Evolutionary conservation across 1,284 basidiomycete species (phyloP).

Genomic region (Ceratobasidium sp.): DNA sequence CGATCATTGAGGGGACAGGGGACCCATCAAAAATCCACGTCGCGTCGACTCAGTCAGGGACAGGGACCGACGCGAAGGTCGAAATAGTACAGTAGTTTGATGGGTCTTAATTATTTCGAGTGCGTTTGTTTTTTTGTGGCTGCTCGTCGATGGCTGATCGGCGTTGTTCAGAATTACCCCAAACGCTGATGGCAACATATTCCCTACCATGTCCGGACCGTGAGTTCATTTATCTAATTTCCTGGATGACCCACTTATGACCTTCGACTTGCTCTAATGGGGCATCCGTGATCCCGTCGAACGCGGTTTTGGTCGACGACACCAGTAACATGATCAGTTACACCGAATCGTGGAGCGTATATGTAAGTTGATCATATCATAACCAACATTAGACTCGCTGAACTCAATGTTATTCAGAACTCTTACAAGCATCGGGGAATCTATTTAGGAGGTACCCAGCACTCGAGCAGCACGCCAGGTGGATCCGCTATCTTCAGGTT

Average conservation of each 20-base stretch:
- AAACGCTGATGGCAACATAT: neutral
- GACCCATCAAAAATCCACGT: too few relatives aligned
- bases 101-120: conserved; percentile 1
- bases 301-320: conserved; percentile 10
- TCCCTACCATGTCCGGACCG: neutral
- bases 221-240: neutral
- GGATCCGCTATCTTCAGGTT: conserved; percentile 1
- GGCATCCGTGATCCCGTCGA: neutral
- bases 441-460: neutral
- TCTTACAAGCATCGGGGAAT: neutral
- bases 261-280: neutral
- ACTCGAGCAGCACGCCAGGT: neutral
- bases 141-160: too few relatives aligned
- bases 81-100: too few relatives aligned
- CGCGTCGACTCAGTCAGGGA: too few relatives aligned
- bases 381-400: neutral
- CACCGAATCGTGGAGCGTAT: neutral
- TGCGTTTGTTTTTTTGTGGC: neutral
- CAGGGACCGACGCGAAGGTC: too few relatives aligned
- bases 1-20: too few relatives aligned
- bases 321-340: neutral
- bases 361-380: neutral
- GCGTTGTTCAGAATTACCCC: neutral
- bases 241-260: neutral
- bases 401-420: too few relatives aligned